Evolutionary conservation across 2,329 filamentous ascomycete genomes (phyloP), one percentile per base, ranked within the genome.

Genomic region (Ascochyta koolunga): DNA sequence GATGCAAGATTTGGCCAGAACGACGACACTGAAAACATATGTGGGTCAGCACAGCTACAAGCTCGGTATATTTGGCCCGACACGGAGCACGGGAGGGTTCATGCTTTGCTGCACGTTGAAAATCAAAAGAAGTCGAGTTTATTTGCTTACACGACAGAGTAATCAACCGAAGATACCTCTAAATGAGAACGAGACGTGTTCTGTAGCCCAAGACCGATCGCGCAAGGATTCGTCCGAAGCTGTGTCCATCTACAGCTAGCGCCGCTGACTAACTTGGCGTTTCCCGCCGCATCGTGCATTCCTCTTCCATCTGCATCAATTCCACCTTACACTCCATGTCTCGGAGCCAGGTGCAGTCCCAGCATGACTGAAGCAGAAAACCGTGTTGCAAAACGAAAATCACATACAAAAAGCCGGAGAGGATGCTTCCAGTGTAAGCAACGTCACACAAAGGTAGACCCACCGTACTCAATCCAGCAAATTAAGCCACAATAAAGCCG

Each of bases 341-440:
- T 46, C 21, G 36, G 22, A 29, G n/a, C 24, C 45, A 32, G 31
- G 38, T 39, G 25, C 13, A 32, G 27, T 25, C 15, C 24, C 22
- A 54, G 22, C 16, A 63, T 65, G 63, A 43, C 58, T 11, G 61
- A 66, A 46, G 51, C 45, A 53, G 52, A 55, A 29, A 39, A 42
- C 21, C 65, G 64, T n/a, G 56, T 63, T 24, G 54, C 54, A 32
- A 71, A 69, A 42, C 64, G 69, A 10, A 72, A 72, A 18, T 64
- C 69, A 15, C 69, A 72, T 35, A 70, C 62, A 8, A 72, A 72
- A 50, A 67, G 63, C 11, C 63, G 69, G 13, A 69, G 62, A 39
- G 69, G 69, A 15, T 72, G 69, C 44, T 59, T 62, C 21, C 63
- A 67, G 39, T 72, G 69, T 56, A 72, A 72, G 53, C 63, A 68